Base-by-base conservation (phyloP, 805 yeast genomes). In the Zygosaccharomyces kombuchaensis region DNA sequence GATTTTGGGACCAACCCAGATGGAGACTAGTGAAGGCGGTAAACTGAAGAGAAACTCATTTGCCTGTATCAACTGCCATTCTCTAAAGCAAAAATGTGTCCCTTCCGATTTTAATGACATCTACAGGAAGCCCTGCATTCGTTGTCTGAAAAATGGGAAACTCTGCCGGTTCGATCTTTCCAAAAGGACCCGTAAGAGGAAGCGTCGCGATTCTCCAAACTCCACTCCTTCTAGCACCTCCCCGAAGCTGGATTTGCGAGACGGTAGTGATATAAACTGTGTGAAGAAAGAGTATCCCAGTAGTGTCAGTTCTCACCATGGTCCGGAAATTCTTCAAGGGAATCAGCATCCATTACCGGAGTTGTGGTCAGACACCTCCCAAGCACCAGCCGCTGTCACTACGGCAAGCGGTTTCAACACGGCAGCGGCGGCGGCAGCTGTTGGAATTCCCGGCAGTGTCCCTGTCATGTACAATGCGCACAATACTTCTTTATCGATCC, bases 51-150 rank as follows among this genome's bases (percentile, higher is more conserved):
- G 69, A 47, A 64, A 59, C 38, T 58, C 67, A 5, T 62, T 64
- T 52, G 69, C 69, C 2, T 65, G 69, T 45, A 58, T 59, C 2
- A 54, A 58, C 35, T 89, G 97, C 60, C 95, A 91, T 57, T 63
- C 85, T 0, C 72, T 87, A 41, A 89, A 89, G 59, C 96, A 89
- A 27, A 80, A 84, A 55, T 89, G 97, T 65, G 79, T 84, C 6
- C 93, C 96, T 0, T 71, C 82, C 63, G 71, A 34, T 45, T 29
- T 43, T 5, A 44, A 56, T 27, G 60, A 70, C 25, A 76, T 82
- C 47, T 81, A 81, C 8, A 63, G 71, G 2, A 81, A 84, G 2
- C 79, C 90, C 0, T 89, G 97, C 65, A 67, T 76, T 9, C 72
- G 96, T 34, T 89, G 97, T 59, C 51, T 76, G 19, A 84, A 80